Evolutionary conservation across 2,329 filamentous ascomycete genomes (phyloP).

Genomic region (Ophiostoma himal-ulmi): DNA sequence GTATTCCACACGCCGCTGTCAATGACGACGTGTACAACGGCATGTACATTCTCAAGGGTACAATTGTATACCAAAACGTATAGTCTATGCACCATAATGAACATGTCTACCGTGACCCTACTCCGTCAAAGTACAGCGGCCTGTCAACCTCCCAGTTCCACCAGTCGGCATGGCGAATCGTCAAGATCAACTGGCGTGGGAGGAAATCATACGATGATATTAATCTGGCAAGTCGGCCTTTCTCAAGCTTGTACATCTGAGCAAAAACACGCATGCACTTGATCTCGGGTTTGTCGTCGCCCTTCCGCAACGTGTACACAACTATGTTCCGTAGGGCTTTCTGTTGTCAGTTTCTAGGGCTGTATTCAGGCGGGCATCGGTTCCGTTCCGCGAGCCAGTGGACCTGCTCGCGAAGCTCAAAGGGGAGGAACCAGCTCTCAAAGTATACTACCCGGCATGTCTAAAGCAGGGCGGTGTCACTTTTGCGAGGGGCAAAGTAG

Average conservation of each 20-base stretch:
- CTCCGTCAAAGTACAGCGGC: conserved; percentile 34
- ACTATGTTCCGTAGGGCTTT: not conserved
- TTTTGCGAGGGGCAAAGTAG: conserved; percentile 36
- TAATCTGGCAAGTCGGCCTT: conserved; percentile 29
- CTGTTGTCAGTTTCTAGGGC: no score
- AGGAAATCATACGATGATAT: conserved; percentile 31
- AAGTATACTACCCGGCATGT: conserved; percentile 40
- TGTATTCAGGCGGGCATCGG: conserved; percentile 32
- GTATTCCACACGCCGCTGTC: conserved; percentile 39
- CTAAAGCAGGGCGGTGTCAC: conserved; percentile 36
- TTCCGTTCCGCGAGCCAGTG: conserved; percentile 35
- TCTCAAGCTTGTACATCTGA: conserved; percentile 39
- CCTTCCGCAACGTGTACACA: not conserved
- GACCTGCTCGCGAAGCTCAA: conserved; percentile 36
- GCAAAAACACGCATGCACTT: conserved; percentile 38
- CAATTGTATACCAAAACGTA: conserved; percentile 40
- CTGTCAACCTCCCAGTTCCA: conserved; percentile 40
- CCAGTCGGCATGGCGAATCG: conserved; percentile 46
- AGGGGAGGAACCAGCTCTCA: conserved; percentile 41
- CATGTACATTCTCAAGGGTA: conserved; percentile 29
- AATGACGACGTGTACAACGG: conserved; percentile 39
- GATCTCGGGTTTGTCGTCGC: conserved; percentile 29
- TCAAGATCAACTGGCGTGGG: conserved; percentile 39
- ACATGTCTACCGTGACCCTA: conserved; percentile 35
- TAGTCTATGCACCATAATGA: conserved; percentile 45